Evolutionary conservation across 1,284 basidiomycete species (phyloP).

Genomic region (Pholiota adiposa): DNA sequence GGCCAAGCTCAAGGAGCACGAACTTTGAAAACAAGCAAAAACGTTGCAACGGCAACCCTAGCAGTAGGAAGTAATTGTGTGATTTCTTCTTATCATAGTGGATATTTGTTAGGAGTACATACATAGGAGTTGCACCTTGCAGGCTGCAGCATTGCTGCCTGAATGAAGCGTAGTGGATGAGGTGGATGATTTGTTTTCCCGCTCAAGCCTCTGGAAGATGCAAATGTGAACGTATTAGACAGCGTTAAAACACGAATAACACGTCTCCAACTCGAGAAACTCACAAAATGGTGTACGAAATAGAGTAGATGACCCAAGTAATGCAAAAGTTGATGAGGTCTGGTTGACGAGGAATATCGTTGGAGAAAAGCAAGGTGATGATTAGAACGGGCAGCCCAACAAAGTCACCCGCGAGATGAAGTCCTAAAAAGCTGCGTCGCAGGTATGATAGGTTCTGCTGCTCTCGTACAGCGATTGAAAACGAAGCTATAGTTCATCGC

Average conservation of each 20-base stretch:
- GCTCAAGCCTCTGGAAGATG: slow-evolving; percentile 39
- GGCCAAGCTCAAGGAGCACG: neutral
- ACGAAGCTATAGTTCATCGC: neutral
- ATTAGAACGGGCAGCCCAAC: slow-evolving; percentile 53
- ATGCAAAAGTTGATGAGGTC: slow-evolving; percentile 57
- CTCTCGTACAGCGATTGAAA: neutral
- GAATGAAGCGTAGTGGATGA: slow-evolving; percentile 46
- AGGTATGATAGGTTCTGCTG: slow-evolving; percentile 24
- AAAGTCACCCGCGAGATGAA: slow-evolving; percentile 53
- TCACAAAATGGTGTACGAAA: slow-evolving; percentile 54
- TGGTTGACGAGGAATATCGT: slow-evolving; percentile 45
- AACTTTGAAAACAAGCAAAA: slow-evolving; percentile 53
- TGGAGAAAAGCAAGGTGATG: slow-evolving; percentile 47
- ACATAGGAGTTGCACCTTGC: slow-evolving; percentile 60
- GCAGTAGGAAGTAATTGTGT: neutral
- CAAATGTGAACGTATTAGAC: neutral
- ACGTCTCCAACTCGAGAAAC: slow-evolving; percentile 26
- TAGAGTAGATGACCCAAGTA: slow-evolving; percentile 57
- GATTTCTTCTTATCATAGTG: neutral
- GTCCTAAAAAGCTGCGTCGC: slow-evolving; percentile 40
- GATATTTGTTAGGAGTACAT: slow-evolving; percentile 18
- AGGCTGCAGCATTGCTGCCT: slow-evolving; percentile 59
- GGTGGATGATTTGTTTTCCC: slow-evolving; percentile 29
- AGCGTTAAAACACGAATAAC: neutral
- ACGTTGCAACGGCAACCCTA: slow-evolving; percentile 52